Base-by-base conservation (phyloP, 371 early-diverging fungal species). In the Capniomyces stellatus region DNA sequence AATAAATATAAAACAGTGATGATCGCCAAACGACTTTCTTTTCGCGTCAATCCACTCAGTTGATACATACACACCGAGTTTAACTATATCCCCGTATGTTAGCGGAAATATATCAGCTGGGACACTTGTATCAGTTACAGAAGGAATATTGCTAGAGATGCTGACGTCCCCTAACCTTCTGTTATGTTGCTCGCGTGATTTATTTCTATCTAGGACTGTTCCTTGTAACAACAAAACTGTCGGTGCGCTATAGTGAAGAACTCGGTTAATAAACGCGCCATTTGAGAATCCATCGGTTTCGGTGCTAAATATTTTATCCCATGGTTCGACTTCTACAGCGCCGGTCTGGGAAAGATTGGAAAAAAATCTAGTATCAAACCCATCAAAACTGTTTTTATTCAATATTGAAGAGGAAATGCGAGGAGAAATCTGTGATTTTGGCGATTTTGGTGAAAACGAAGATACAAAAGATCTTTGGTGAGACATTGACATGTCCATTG, bases 41-140 rank as follows among this genome's bases (percentile, higher is more conserved):
- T n/a, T 4, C 3, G 49, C 21, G 10, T 48, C 49, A 12, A 13
- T 48, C 49, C 49, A 48, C 8, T 15, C 29, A 13, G 49, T 48
- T 8, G 49, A 27, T 3, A 48, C 49, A 48, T 25, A 48, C 3
- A 48, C 49, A 29, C 49, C 49, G 2, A 48, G 49, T 29, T 48
- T 48, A 21, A 48, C 28, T 6, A 24, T 4, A 48, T 29, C 25
- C 3, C 49, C 49, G 3, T 6, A 15, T 27, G 3, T 25, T 8
- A 48, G 18, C 3, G 49, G 49, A 15, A 48, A 21, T 18, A 29
- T 25, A n/a, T 48, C 25, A 12, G 21, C 25, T 6, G 49, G 25
- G 28, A 48, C 29, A 3, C 8, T 27, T 27, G 49, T 24, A 13
- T n/a, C 18, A 8, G 13, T 12, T 24, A 48, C n/a, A 13, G 27